Percentiles rank a stretch among this genome's conserved stretches.
phyloP scores from a whole-genome alignment of 2,329 filamentous ascomycete genomes.

The Shiraia sp. region DNA sequence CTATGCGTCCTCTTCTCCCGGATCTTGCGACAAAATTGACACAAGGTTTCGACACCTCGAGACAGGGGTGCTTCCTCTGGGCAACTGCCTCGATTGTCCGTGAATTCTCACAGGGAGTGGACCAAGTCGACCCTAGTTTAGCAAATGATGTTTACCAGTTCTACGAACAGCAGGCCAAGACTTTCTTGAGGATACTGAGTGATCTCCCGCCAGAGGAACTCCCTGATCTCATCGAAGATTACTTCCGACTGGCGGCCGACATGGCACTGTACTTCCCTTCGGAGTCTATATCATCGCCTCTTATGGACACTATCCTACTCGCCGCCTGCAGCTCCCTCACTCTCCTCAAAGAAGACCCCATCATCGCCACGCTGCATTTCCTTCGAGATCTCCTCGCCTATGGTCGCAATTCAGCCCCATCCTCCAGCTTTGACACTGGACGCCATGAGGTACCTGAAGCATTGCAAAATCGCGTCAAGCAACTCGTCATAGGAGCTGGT shows the following conservation, averaged over 20 bases:
- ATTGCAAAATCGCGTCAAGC: constrained; percentile 72
- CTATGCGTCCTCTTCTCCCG: constrained; percentile 82
- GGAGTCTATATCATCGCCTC: constrained; percentile 75
- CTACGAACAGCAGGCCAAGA: constrained; percentile 90
- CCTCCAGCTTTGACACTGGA: constrained; percentile 64
- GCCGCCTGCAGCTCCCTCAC: constrained; percentile 85
- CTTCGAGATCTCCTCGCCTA: constrained; percentile 88
- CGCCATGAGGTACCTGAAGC: constrained; percentile 66
- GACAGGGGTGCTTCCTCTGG: constrained; percentile 98
- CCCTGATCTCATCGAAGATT: constrained; percentile 88
- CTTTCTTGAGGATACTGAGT: constrained; percentile 86
- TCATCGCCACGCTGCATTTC: constrained; percentile 91
- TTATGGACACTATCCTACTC: constrained; percentile 82
- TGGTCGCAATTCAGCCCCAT: constrained; percentile 70
- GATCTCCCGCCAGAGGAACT: constrained; percentile 78
- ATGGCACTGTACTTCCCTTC: constrained; percentile 91
- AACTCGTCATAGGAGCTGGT: constrained; percentile 71
- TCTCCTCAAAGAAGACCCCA: constrained; percentile 86
- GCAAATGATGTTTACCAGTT: constrained; percentile 90
- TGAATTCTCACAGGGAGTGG: constrained; percentile 90
- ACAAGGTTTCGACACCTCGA: constrained; percentile 79
- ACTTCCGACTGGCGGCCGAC: constrained; percentile 90
- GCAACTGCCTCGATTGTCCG: constrained; percentile 92
- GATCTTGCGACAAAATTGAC: constrained; percentile 87
- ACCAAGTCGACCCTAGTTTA: constrained; percentile 79